phyloP scores from a whole-genome alignment of 2,329 filamentous ascomycete genomes.

The Fusarium nurragi region DNA sequence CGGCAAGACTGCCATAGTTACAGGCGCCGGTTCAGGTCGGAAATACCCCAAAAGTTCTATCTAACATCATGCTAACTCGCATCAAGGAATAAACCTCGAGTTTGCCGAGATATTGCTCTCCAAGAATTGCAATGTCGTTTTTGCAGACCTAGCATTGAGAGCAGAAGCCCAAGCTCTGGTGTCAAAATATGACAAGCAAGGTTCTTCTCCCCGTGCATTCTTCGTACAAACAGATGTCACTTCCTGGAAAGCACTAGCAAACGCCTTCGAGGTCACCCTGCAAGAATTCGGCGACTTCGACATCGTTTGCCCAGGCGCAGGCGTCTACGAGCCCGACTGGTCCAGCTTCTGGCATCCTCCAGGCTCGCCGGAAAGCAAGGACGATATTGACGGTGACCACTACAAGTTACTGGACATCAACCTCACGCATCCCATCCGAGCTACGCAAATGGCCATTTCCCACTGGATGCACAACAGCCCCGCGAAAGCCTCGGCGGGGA shows the following conservation, averaged over 20 bases:
- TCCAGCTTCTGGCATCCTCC: constrained; percentile 56
- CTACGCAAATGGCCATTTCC: constrained; percentile 53
- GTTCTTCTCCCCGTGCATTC: constrained; percentile 46
- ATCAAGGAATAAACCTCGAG: constrained; percentile 42
- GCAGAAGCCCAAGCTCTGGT: constrained; percentile 54
- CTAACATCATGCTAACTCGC: fast-evolving
- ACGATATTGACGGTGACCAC: constrained; percentile 42
- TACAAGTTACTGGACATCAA: constrained; percentile 55
- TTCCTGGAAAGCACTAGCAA: constrained; percentile 51
- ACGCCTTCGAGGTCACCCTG: constrained; percentile 49
- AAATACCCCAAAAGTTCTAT: fast-evolving
- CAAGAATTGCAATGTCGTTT: constrained; percentile 55
- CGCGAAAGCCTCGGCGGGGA: constrained; percentile 30
- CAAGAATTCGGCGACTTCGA: constrained; percentile 52
- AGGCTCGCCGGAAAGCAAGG: constrained; percentile 47
- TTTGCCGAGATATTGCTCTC: constrained; percentile 56
- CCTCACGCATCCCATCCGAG: constrained; percentile 53
- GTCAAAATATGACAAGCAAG: constrained; percentile 20
- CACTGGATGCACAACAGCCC: constrained; percentile 48
- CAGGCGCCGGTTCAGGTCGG: constrained; percentile 35
- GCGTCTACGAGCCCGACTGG: constrained; percentile 57
- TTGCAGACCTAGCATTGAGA: constrained; percentile 56
- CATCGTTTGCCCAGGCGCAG: constrained; percentile 58
- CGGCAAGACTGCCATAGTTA: constrained; percentile 34
- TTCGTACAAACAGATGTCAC: constrained; percentile 58